Conservation (phyloP, 768 basidiomycete species). For the Baorangia bicolor region DNA sequence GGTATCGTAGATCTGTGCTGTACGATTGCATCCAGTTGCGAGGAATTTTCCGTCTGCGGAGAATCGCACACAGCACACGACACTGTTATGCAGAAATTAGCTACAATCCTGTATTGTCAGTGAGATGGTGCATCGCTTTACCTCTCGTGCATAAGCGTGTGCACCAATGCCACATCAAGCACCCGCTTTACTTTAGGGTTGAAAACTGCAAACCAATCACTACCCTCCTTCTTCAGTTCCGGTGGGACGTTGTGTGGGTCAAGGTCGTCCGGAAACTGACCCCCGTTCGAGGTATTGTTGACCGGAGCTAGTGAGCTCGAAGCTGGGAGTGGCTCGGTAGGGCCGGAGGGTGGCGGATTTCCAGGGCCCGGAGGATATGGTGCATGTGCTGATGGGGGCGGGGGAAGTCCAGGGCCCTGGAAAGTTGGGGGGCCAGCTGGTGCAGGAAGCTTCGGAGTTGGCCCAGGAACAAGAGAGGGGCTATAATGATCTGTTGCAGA, state of each 20-base stretch:
- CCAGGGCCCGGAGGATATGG: slow-evolving; percentile 34
- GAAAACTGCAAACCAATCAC: slow-evolving; percentile 89
- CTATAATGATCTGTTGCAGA: slow-evolving; percentile 36
- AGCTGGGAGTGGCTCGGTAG: slow-evolving; percentile 23
- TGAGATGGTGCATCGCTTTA: slow-evolving; percentile 32
- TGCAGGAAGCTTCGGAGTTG: slow-evolving; percentile 38
- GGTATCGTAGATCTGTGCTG: slow-evolving; percentile 93
- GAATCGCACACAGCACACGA: slow-evolving; percentile 90
- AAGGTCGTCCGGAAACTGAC: slow-evolving; percentile 36
- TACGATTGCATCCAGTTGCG: slow-evolving; percentile 95
- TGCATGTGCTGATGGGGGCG: slow-evolving; percentile 32
- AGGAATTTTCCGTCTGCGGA: slow-evolving; percentile 91
- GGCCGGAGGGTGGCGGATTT: slow-evolving; percentile 32
- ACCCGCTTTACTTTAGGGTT: slow-evolving; percentile 76
- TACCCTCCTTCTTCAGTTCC: slow-evolving; percentile 57
- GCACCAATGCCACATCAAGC: slow-evolving; percentile 77
- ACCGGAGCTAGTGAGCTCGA: slow-evolving; percentile 28
- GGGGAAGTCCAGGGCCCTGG: slow-evolving; percentile 37
- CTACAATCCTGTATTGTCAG: neutral
- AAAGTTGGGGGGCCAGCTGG: slow-evolving; percentile 32
- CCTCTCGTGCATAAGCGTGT: slow-evolving; percentile 92
- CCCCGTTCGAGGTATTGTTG: slow-evolving; percentile 28
- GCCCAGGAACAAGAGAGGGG: slow-evolving; percentile 37
- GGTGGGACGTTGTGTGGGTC: slow-evolving; percentile 35
- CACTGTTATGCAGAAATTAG: slow-evolving; percentile 40